Evolutionary conservation across 768 basidiomycete species (phyloP).

Genomic region (Arthromyces matolae): DNA sequence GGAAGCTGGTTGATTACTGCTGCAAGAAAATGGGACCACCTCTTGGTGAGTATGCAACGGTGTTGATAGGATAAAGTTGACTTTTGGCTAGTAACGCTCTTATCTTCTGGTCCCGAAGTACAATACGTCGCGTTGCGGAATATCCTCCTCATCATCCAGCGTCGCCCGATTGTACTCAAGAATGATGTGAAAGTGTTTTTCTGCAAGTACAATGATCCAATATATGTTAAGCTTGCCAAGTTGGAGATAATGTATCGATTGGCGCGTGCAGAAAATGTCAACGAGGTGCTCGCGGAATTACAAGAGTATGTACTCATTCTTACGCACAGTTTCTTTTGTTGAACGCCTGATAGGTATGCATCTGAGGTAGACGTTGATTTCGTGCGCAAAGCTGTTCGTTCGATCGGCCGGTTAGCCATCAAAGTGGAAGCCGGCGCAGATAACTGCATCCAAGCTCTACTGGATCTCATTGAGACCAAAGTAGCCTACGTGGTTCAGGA

Average conservation of each 20-base stretch:
- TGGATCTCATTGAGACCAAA: slow-evolving; percentile 87
- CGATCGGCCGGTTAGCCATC: slow-evolving; percentile 96
- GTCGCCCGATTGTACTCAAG: slow-evolving; percentile 85
- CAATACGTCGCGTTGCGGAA: slow-evolving; percentile 98
- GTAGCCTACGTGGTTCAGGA: slow-evolving; percentile 97
- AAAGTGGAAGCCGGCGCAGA: slow-evolving; percentile 90
- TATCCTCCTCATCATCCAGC: slow-evolving; percentile 95
- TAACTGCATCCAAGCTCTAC: slow-evolving; percentile 81
- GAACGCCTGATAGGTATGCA: slow-evolving; percentile 64
- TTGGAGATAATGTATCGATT: slow-evolving; percentile 98
- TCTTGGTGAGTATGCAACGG: slow-evolving; percentile 55
- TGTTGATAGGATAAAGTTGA: too few species aligned
- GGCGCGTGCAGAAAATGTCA: slow-evolving; percentile 90
- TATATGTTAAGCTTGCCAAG: slow-evolving; percentile 97
- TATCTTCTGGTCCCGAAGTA: slow-evolving; percentile 97
- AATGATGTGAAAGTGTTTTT: slow-evolving; percentile 99
- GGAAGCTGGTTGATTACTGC: slow-evolving; percentile 78
- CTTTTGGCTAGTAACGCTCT: slow-evolving; percentile 73
- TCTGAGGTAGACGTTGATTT: slow-evolving; percentile 98
- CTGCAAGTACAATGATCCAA: slow-evolving; percentile 99
- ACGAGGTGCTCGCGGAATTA: slow-evolving; percentile 89
- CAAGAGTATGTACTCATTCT: slow-evolving; percentile 66
- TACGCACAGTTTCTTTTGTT: background rate
- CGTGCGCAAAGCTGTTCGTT: slow-evolving; percentile 94
- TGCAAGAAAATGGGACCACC: slow-evolving; percentile 99